Evolutionary conservation across 768 basidiomycete genomes (phyloP), one percentile per base, ranked within the genome.

Genomic region (Boletus subcaerulescens): DNA sequence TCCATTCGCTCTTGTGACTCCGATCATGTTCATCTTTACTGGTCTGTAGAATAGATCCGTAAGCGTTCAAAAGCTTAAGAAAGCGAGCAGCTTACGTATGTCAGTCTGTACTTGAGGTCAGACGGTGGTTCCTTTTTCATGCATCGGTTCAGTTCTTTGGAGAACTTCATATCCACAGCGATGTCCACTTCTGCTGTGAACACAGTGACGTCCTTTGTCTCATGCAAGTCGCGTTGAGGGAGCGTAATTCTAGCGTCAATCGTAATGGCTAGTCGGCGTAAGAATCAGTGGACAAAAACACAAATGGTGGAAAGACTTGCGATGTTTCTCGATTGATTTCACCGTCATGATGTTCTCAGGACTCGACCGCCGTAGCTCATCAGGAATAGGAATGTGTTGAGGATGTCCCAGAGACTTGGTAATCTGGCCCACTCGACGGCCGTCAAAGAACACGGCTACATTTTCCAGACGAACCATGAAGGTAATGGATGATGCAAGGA

Each of bases 401-500:
- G 83, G 73, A 12, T 71, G 45, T 10, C 83, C 83, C 18, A 75
- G 62, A 2, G 77, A 73, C 72, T 93, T 94, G 35, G 74, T 77
- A 42, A 94, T 66, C 33, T 74, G 76, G 12, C 83, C 81, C 2
- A 93, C 74, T 33, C 83, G 74, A 60, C 85, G 80, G 57, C 85
- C 83, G 62, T 97, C 86, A 36, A 96, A 81, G 67, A 81, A 91
- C 18, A 98, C 80, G 59, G 81, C 84, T 47, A 97, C 83, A 66
- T 86, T 78, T 14, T 75, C 74, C 9, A 98, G 77, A 56, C 84
- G 79, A 3, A 78, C 74, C 87, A 96, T 97, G 74, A 98, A 98
- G 0, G 93, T 93, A 47, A 98, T 85, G 1, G 89, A 91, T 5
- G 93, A 93, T 26, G 87, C 79, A 18, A 98, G 78, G 69, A 98